A percentile compares a stretch with the other conserved stretches of the same genome.
Conservation (phyloP, 2,329 filamentous ascomycete genomes). For the Cladosporium oxysporum region DNA sequence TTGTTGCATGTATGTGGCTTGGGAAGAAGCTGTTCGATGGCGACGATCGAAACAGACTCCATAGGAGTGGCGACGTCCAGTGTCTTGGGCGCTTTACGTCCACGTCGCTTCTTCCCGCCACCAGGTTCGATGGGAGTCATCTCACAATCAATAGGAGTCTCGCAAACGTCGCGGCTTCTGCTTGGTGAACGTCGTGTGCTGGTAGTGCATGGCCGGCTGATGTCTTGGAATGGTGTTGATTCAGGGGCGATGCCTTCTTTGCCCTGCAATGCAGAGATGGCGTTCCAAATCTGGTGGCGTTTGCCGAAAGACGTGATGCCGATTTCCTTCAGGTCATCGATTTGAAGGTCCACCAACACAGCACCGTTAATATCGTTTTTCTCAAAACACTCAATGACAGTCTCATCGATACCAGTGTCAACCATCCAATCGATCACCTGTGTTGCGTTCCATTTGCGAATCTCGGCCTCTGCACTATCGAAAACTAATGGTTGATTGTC, state of each 20-base stretch:
- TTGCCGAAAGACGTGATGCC: conserved; percentile 81
- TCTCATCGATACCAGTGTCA: conserved; percentile 74
- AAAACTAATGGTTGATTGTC: conserved; percentile 9
- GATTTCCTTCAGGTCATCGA: conserved; percentile 81
- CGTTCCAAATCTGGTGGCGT: conserved; percentile 75
- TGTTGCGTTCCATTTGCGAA: conserved; percentile 70
- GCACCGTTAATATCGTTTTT: conserved; percentile 89
- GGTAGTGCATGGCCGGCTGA: conserved; percentile 47
- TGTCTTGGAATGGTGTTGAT: conserved; percentile 52
- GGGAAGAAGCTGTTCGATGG: conserved; percentile 84
- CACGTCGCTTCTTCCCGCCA: conserved; percentile 41
- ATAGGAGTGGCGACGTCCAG: conserved; percentile 73
- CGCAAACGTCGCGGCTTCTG: conserved; percentile 25
- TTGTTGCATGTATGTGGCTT: conserved; percentile 83
- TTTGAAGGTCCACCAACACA: conserved; percentile 86
- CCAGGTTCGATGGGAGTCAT: conserved; percentile 38
- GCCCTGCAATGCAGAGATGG: conserved; percentile 68
- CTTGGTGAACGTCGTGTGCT: conserved; percentile 29
- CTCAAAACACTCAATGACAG: conserved; percentile 79
- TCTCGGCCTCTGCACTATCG: conserved; percentile 27
- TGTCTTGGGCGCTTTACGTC: conserved; percentile 42
- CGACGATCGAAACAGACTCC: conserved; percentile 87
- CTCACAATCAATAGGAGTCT: conserved; percentile 30
- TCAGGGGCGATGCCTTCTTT: conserved; percentile 46
- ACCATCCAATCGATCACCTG: conserved; percentile 87